These are phyloP conservation scores for Solanum virginianum DNA, from an alignment of 257 asterid genomes.

Conservation along the genomic window DNA sequence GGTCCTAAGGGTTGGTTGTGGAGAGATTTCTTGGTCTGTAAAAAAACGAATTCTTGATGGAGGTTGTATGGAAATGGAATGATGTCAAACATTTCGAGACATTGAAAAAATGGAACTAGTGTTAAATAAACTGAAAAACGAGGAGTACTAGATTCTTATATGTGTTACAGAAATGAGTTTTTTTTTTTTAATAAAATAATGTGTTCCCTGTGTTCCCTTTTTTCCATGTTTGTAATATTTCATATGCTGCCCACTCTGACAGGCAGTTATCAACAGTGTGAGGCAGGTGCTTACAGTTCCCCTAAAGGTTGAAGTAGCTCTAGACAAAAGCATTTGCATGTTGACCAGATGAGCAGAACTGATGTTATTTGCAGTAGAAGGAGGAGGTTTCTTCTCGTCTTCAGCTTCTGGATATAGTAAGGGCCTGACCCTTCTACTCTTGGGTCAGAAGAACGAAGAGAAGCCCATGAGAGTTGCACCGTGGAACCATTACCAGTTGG, in stretches of 20 bases:
- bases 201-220: background rate
- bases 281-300: slow-evolving; percentile 3
- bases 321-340: slow-evolving; percentile 10
- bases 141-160: background rate
- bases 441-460: slow-evolving; percentile 80
- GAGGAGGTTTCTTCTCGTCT: slow-evolving; percentile 98
- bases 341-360: slow-evolving; percentile 79
- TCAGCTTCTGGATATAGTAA: slow-evolving; percentile 98
- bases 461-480: slow-evolving; percentile 98
- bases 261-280: background rate
- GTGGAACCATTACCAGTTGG: slow-evolving; percentile 98
- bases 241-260: background rate
- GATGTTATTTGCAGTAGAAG: slow-evolving; percentile 98
- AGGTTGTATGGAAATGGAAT: background rate
- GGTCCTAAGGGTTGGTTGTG: background rate
- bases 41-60: background rate
- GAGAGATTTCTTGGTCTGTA: background rate
- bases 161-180: background rate
- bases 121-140: background rate
- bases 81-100: background rate
- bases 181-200: background rate
- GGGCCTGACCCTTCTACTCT: slow-evolving; percentile 83
- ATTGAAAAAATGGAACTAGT: background rate
- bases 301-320: background rate
- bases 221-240: background rate